Percentiles rank a stretch among this genome's conserved stretches.
Evolutionary conservation across 1,284 basidiomycete species (phyloP).

Genomic region (Fomes fomentarius): DNA sequence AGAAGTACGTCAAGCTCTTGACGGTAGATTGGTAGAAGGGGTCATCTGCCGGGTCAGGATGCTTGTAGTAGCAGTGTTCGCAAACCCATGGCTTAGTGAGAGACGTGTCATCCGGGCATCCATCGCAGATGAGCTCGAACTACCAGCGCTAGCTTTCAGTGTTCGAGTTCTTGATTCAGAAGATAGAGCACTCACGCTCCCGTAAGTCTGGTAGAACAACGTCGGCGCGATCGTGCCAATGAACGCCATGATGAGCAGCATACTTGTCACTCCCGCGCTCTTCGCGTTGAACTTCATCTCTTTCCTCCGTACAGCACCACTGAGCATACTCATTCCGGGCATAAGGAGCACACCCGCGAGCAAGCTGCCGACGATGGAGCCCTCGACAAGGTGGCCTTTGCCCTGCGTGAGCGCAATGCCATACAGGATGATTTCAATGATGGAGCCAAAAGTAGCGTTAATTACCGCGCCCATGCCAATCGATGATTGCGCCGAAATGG

Average conservation of each 20-base stretch:
- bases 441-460: slow-evolving; percentile 98
- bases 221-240: slow-evolving; percentile 97
- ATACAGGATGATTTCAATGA: slow-evolving; percentile 98
- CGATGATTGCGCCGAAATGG: slow-evolving; percentile 95
- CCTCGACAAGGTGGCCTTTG: slow-evolving; percentile 95
- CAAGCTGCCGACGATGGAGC: slow-evolving; percentile 93
- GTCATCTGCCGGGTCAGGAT: slow-evolving; percentile 90
- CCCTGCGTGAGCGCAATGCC: slow-evolving; percentile 85
- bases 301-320: slow-evolving; percentile 90
- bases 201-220: slow-evolving; percentile 98
- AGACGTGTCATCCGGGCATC: slow-evolving; percentile 68
- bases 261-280: slow-evolving; percentile 97
- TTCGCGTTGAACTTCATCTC: slow-evolving; percentile 99
- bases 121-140: slow-evolving; percentile 94
- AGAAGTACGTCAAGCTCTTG: slow-evolving; percentile 93
- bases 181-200: slow-evolving; percentile 71
- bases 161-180: no score
- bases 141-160: no score
- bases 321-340: slow-evolving; percentile 97
- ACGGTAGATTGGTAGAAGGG: slow-evolving; percentile 98
- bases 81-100: slow-evolving; percentile 76
- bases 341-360: slow-evolving; percentile 96
- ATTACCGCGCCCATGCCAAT: slow-evolving; percentile 99
- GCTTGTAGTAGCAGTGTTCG: slow-evolving; percentile 92
- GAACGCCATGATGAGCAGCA: slow-evolving; percentile 99